Evolutionary conservation across 1,139 yeast genomes (phyloP).

Genomic region (Taphrina pruni): DNA sequence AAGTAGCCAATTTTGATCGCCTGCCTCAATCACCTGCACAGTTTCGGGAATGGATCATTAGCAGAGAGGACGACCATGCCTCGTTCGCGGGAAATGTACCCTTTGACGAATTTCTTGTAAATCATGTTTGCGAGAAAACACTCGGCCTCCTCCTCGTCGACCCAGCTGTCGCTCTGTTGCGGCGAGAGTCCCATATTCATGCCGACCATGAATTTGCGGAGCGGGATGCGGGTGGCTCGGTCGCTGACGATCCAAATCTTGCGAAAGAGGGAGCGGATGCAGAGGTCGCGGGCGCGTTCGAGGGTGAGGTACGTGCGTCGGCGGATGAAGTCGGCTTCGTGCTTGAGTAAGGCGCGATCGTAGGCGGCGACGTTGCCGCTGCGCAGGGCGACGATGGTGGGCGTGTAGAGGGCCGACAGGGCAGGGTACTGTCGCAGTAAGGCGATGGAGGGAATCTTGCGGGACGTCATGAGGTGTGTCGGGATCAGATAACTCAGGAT

Average conservation of each 20-base stretch:
- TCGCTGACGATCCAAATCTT: conserved; percentile 51
- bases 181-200: conserved; percentile 53
- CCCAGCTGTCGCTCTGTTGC: conserved; percentile 7
- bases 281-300: conserved; percentile 59
- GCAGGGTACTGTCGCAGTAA: conserved; percentile 59
- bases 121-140: conserved; percentile 74
- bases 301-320: conserved; percentile 69
- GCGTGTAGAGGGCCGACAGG: conserved; percentile 57
- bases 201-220: conserved; percentile 59
- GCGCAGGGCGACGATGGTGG: conserved; percentile 59
- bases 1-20: not conserved
- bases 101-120: conserved; percentile 67
- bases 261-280: conserved; percentile 61
- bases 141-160: conserved; percentile 57
- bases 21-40: conserved; percentile 16
- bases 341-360: conserved; percentile 56
- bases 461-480: conserved; percentile 50
- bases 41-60: conserved; percentile 69
- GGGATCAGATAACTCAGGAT: conserved; percentile 54
- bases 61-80: conserved; percentile 78
- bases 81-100: conserved; percentile 80
- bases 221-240: conserved; percentile 56
- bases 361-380: conserved; percentile 64
- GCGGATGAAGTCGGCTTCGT: conserved; percentile 62
- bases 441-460: conserved; percentile 52